These are phyloP conservation scores for Nannizziopsis barbatae DNA, from an alignment of 2,329 filamentous ascomycete genomes.

Conservation along the genomic window DNA sequence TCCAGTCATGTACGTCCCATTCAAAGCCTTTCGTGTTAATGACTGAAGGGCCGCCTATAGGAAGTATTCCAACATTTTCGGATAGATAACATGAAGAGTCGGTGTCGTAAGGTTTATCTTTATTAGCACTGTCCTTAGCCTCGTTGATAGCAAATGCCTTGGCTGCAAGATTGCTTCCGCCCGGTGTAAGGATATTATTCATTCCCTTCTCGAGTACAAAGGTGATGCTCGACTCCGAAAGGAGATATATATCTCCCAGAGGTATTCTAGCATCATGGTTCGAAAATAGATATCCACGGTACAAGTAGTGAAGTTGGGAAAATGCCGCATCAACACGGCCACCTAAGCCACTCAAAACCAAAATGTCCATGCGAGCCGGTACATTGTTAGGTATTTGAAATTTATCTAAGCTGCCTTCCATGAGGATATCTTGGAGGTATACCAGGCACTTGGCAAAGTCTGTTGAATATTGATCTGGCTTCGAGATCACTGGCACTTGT, in stretches of 20 bases:
- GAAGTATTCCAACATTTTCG: constrained; percentile 76
- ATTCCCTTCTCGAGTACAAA: constrained; percentile 62
- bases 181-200: constrained; percentile 57
- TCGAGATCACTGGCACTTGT: constrained; percentile 52
- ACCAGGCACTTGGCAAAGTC: constrained; percentile 78
- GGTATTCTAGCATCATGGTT: constrained; percentile 6
- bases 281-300: constrained; percentile 24
- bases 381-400: too few relatives aligned
- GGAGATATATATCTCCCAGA: constrained; percentile 56
- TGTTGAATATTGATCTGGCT: constrained; percentile 74
- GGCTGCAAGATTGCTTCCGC: constrained; percentile 20
- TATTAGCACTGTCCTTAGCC: constrained; percentile 24
- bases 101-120: neutral
- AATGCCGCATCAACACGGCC: constrained; percentile 89
- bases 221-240: constrained; percentile 70
- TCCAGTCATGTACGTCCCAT: constrained; percentile 82
- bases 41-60: constrained; percentile 63
- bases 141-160: constrained; percentile 13
- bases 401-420: neutral
- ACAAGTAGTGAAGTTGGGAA: constrained; percentile 78
- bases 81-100: constrained; percentile 42
- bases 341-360: constrained; percentile 73
- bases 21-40: constrained; percentile 73
- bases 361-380: constrained; percentile 45
- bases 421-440: constrained; percentile 34